Base-by-base conservation (phyloP, 805 yeast species). In the Wickerhamomyces rabaulensis region DNA sequence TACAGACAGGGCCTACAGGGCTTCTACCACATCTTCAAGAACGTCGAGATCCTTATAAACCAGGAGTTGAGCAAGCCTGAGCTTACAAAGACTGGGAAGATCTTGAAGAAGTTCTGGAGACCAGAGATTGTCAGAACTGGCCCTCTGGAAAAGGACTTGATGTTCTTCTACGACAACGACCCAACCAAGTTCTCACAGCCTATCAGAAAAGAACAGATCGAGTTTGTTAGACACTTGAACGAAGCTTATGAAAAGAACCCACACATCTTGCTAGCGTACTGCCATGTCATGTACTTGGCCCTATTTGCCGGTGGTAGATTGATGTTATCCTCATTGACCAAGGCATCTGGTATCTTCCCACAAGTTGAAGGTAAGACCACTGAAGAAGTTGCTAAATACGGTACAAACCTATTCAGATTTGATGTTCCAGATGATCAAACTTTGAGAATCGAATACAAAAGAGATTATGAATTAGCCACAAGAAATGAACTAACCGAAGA, bases 221-320 rank as follows among this genome's bases (percentile, higher is more conserved):
- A 68, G 33, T 85, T 83, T 56, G 74, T 73, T 26, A 63, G 81
- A 35, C 89, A 84, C 60, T 84, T 87, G 46, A 66, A 70, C 35
- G 61, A 66, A 41, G 73, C 72, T 9, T 75, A 84, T 31, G 60
- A 59, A 39, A 80, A 75, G 40, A 82, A 83, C 58, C 95, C 96
- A 8, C 78, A 84, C 54, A 64, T 86, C 19, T 64, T 87, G 33
- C 69, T 87, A 41, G 94, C 95, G 6, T 87, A 87, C 64, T 79
- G 88, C 69, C 96, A 87, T 62, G 94, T 86, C 41, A 75, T 87
- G 79, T 87, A 87, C 65, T 68, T 87, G 59, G 95, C 94, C 0
- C 73, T 87, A 43, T 87, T 87, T 68, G 95, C 95, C 2, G 96
- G 96, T 43, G 95, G 95, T 16, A 73, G 82, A 52, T 71, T 87